Base-by-base conservation (phyloP, 2,329 filamentous ascomycete genomes). In the Aureobasidium musti region DNA sequence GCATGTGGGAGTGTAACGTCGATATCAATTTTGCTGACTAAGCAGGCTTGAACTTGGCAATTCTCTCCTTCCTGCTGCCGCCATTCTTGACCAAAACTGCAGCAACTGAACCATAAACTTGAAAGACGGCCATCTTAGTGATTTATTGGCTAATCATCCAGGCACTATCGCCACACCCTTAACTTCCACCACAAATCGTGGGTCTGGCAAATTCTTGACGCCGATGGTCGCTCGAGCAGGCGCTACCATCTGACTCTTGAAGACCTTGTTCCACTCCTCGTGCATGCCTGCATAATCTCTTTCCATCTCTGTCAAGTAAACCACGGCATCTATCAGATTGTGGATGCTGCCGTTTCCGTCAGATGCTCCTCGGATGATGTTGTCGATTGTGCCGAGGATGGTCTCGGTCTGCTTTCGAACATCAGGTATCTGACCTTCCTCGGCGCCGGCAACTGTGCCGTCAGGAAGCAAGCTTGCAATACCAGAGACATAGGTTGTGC, bases 251-350 rank as follows among this genome's bases (percentile, higher is more conserved):
- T 78, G 74, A 37, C 75, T 74, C 17, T 73, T 33, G 67, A 78
- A 82, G 8, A 81, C 74, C 70, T 79, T 78, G 68, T 81, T 81
- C 80, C 79, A 81, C 69, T 79, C 79, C 69, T 80, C 79, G 60
- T 82, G 81, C 79, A 81, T 81, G 19, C 76, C 79, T 5, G 74
- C 73, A 67, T 82, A 81, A 35, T 82, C 72, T 0, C 69, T 72
- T 67, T 79, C 74, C 77, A 80, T 80, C 67, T 81, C 77, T 11
- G 77, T 50, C 5, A 81, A 70, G 63, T 79, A 81, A 13, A 81
- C 77, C 13, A 77, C 76, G 3, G 78, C 72, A 59, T 59, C 35
- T 8, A 59, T 59, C 23, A 59, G 13, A 30, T 45, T 59, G 14
- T 43, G 54, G 8, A 59, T 17, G 21, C 37, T 37, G 11, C 39